Percentiles rank a stretch among this genome's conserved stretches.
Evolutionary conservation across 768 basidiomycete species (phyloP).

Genomic region (Nevesoporus exiguus): DNA sequence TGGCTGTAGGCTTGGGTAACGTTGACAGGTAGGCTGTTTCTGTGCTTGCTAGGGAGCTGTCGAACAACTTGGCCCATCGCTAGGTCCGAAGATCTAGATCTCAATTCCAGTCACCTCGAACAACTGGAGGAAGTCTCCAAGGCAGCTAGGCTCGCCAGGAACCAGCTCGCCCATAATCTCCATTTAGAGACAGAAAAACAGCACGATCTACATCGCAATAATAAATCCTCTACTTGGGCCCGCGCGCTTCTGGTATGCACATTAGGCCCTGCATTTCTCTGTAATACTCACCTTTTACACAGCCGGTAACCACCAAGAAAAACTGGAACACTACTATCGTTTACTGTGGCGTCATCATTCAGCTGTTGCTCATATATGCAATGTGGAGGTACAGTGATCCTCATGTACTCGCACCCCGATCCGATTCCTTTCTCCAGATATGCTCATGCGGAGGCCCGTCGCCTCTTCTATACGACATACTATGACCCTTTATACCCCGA

Average conservation of each 20-base stretch:
- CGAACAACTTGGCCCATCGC: slow-evolving; percentile 1
- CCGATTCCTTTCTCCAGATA: slow-evolving; percentile 29
- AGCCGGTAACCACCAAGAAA: slow-evolving; percentile 19
- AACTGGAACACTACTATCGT: slow-evolving; percentile 31
- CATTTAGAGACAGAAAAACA: slow-evolving; percentile 38
- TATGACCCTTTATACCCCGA: slow-evolving; percentile 78
- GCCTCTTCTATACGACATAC: slow-evolving; percentile 68
- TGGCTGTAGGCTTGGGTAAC: slow-evolving; percentile 54
- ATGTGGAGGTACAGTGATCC: slow-evolving; percentile 56
- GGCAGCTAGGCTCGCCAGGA: slow-evolving; percentile 48
- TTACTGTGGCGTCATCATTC: slow-evolving; percentile 39
- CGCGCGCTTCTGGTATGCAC: slow-evolving; percentile 38
- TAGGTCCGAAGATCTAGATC: slow-evolving; percentile 38
- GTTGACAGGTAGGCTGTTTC: slow-evolving; percentile 47
- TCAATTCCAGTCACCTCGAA: slow-evolving; percentile 45
- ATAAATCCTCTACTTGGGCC: slow-evolving; percentile 35
- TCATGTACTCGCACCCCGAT: slow-evolving; percentile 1
- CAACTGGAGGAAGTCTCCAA: slow-evolving; percentile 53
- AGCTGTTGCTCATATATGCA: slow-evolving; percentile 43
- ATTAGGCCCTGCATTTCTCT: neutral
- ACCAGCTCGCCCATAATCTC: slow-evolving; percentile 42
- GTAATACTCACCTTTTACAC: slow-evolving; percentile 10
- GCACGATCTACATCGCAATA: slow-evolving; percentile 34
- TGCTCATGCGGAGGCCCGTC: slow-evolving; percentile 47
- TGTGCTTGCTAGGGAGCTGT: slow-evolving; percentile 1